phyloP scores from a whole-genome alignment of 768 basidiomycete genomes.

The Calocybe cyanea region DNA sequence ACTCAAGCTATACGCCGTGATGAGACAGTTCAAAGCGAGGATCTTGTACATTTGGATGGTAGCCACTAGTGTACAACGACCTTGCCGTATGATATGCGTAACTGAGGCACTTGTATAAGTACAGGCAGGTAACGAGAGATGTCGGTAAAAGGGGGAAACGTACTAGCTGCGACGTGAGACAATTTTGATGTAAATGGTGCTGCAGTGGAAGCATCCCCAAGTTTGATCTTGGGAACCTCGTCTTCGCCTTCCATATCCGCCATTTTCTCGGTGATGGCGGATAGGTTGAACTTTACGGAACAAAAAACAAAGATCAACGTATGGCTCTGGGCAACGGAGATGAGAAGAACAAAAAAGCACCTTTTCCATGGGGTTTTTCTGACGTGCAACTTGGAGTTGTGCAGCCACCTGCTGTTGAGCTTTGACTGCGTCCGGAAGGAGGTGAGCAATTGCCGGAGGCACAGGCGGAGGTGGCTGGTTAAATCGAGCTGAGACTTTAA shows the following conservation, averaged over 20 bases:
- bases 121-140: not conserved
- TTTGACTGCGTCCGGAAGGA: conserved; percentile 87
- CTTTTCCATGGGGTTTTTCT: conserved; percentile 89
- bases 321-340: not conserved
- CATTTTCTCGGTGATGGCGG: conserved; percentile 77
- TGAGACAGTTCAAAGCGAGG: conserved; percentile 93
- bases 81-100: conserved; percentile 96
- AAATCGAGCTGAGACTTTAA: conserved; percentile 86
- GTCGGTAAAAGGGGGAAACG: conserved; percentile 28
- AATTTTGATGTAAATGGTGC: conserved; percentile 98
- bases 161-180: conserved; percentile 95
- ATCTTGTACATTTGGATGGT: conserved; percentile 99
- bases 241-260: conserved; percentile 93
- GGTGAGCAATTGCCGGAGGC: conserved; percentile 79
- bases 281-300: conserved; percentile 62
- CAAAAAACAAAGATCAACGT: not conserved
- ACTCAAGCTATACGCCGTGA: conserved; percentile 96
- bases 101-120: too few species aligned
- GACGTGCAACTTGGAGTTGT: conserved; percentile 48
- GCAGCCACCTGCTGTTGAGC: conserved; percentile 81
- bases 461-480: conserved; percentile 93
- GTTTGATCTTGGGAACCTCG: conserved; percentile 96
- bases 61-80: conserved; percentile 96
- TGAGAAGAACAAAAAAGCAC: conserved; percentile 35
- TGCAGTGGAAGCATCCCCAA: conserved; percentile 98